Percentiles rank a stretch among this genome's conserved stretches.
Evolutionary conservation across 2,329 filamentous ascomycete genomes (phyloP).

Genomic region (Hymenoscyphus repandus): DNA sequence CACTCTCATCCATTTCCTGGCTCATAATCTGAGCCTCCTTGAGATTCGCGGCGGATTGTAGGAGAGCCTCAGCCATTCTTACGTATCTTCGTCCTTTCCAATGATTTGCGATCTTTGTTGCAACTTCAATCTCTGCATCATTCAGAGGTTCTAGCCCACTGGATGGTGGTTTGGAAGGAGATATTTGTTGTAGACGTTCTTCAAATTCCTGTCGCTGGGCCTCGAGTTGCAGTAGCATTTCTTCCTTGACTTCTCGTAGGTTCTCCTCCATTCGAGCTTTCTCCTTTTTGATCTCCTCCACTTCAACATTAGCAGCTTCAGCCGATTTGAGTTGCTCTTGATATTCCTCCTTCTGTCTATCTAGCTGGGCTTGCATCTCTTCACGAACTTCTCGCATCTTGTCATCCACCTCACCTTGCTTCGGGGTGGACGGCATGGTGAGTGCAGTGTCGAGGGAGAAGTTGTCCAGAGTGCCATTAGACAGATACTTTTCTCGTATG

Average conservation of each 20-base stretch:
- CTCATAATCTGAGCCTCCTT: slow-evolving; percentile 99
- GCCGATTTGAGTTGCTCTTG: slow-evolving; percentile 71
- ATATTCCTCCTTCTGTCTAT: slow-evolving; percentile 79
- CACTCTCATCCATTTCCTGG: slow-evolving; percentile 86
- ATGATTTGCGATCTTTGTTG: slow-evolving; percentile 59
- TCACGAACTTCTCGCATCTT: slow-evolving; percentile 69
- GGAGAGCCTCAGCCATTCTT: slow-evolving; percentile 84
- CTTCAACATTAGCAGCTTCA: slow-evolving; percentile 69
- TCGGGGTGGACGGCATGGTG: slow-evolving; percentile 91
- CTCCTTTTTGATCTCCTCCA: slow-evolving; percentile 78
- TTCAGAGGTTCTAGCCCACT: slow-evolving; percentile 43
- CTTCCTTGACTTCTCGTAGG: slow-evolving; percentile 70
- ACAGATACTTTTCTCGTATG: slow-evolving; percentile 90
- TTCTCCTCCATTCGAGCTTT: slow-evolving; percentile 82
- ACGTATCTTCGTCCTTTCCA: slow-evolving; percentile 88
- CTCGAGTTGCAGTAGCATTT: slow-evolving; percentile 83
- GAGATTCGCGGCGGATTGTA: slow-evolving; percentile 79
- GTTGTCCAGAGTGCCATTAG: slow-evolving; percentile 89
- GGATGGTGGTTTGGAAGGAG: slow-evolving; percentile 52
- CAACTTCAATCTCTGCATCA: slow-evolving; percentile 66
- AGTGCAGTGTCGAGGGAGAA: slow-evolving; percentile 91
- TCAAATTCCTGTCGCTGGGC: slow-evolving; percentile 82
- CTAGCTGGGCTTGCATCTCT: slow-evolving; percentile 76
- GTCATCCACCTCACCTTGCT: slow-evolving; percentile 70
- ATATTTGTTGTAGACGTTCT: slow-evolving; percentile 73